Evolutionary conservation across 495 filamentous ascomycete genomes (phyloP), one percentile per base, ranked within the genome.

Genomic region (Xylaria bambusicola): DNA sequence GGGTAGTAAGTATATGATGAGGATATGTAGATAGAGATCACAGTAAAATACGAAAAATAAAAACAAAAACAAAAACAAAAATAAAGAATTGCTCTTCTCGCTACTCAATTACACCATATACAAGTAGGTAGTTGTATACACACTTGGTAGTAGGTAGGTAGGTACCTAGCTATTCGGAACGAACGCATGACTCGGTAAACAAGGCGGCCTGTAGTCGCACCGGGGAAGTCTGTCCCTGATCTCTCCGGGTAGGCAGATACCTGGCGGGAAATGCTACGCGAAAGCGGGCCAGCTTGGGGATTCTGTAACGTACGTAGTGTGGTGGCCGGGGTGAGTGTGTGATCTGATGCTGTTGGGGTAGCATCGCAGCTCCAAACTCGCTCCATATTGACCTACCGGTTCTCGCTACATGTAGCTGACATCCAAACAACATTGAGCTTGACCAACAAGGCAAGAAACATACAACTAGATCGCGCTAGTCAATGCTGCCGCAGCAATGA

Each of bases 351-450:
- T 31, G n/a, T 48, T 26, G 29, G 54, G 54, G 55, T 58, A 58
- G 26, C 55, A 58, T 58, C 51, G 56, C 56, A 58, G 56, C 45
- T 27, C 45, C 24, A 49, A 48, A 36, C 35, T 58, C 46, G 36
- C 46, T 58, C 56, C 56, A 51, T 58, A 44, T 51, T 51, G 42
- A 58, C 56, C 44, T 50, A 51, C 36, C 46, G 35, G 35, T 51
- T 44, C 26, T 44, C 21, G 15, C 48, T 56, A n/a, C n/a, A n/a
- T n/a, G n/a, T n/a, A 29, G 20, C 53, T 45, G 29, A 56, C 53
- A 56, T 56, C 53, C 21, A 47, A 36, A 47, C 29, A 47, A 23
- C 15, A 42, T 38, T 33, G 45, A 44, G 46, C 55, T 42, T 42
- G n/a, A 41, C 46, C 35, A 23, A 29, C 33, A 27, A 42, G 23